A percentile compares a stretch with the other conserved stretches of the same genome.
Conservation (phyloP, 2,329 filamentous ascomycete species). For the Macrophomina phaseolina region DNA sequence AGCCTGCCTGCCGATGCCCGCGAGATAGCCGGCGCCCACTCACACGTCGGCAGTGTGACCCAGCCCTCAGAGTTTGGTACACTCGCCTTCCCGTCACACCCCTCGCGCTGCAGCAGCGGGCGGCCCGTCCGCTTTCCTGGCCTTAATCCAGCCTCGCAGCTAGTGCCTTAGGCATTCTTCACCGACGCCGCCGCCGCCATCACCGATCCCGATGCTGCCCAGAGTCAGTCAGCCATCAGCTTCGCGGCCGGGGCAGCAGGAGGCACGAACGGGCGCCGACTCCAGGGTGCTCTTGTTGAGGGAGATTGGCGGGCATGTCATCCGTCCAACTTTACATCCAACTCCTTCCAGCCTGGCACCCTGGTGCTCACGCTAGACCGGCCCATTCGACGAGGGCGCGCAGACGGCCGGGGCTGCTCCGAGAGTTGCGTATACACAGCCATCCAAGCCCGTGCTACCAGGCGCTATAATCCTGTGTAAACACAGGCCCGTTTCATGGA, state of each 20-base stretch:
- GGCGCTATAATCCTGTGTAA: slow-evolving; percentile 1
- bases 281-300: slow-evolving; percentile 3
- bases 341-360: slow-evolving; percentile 12
- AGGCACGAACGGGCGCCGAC: neutral
- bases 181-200: slow-evolving; percentile 1
- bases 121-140: slow-evolving; percentile 18
- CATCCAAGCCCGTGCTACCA: neutral
- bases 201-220: neutral
- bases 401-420: slow-evolving; percentile 9
- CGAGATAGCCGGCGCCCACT: slow-evolving; percentile 16
- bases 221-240: neutral
- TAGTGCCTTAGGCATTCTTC: slow-evolving; percentile 24
- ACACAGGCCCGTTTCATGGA: slow-evolving; percentile 16
- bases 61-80: slow-evolving; percentile 5
- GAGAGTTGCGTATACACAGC: slow-evolving; percentile 4
- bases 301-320: slow-evolving; percentile 22
- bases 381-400: slow-evolving; percentile 22
- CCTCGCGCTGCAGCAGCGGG: slow-evolving; percentile 17
- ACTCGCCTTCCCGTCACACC: slow-evolving; percentile 9
- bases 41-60: slow-evolving; percentile 19
- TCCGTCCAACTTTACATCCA: slow-evolving; percentile 16
- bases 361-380: slow-evolving; percentile 11
- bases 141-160: slow-evolving; percentile 20
- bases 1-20: slow-evolving; percentile 6
- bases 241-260: neutral